phyloP scores from a whole-genome alignment of 2,329 filamentous ascomycete species.

The Clarireedia hainanense region DNA sequence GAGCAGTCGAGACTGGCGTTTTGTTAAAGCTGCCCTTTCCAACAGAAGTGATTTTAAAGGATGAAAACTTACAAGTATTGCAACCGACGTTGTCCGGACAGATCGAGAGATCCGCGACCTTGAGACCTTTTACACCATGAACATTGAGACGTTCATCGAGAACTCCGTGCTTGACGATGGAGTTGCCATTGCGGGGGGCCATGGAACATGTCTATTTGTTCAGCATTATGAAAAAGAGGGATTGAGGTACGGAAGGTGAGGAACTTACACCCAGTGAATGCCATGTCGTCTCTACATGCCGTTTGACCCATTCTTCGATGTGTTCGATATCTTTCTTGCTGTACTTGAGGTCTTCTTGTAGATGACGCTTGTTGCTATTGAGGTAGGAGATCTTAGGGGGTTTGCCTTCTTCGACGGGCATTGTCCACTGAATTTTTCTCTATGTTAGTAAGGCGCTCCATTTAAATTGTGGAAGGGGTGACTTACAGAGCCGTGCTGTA shows the following conservation, averaged over 20 bases:
- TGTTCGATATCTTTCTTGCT: constrained; percentile 46
- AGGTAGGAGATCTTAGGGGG: constrained; percentile 40
- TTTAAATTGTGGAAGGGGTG: neutral
- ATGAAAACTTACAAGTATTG: constrained; percentile 32
- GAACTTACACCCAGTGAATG: constrained; percentile 33
- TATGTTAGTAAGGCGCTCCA: neutral
- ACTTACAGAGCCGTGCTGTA: constrained; percentile 38
- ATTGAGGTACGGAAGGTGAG: neutral
- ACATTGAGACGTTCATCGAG: constrained; percentile 33
- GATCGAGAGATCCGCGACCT: constrained; percentile 36
- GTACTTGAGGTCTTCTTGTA: constrained; percentile 60
- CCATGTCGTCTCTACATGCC: constrained; percentile 41
- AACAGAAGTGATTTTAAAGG: constrained; percentile 11
- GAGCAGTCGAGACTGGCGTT: constrained; percentile 46
- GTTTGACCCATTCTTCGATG: constrained; percentile 47
- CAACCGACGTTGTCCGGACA: constrained; percentile 34
- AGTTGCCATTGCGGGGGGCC: constrained; percentile 47
- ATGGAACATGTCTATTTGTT: constrained; percentile 36
- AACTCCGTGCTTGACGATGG: constrained; percentile 55
- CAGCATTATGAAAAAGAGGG: neutral
- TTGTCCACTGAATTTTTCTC: constrained; percentile 43
- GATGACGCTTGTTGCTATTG: constrained; percentile 54
- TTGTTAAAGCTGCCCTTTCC: constrained; percentile 1
- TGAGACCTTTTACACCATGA: constrained; percentile 34
- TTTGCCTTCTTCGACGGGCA: constrained; percentile 47